phyloP scores from a whole-genome alignment of 306 rosid species.

The Castanopsis chinensis region DNA sequence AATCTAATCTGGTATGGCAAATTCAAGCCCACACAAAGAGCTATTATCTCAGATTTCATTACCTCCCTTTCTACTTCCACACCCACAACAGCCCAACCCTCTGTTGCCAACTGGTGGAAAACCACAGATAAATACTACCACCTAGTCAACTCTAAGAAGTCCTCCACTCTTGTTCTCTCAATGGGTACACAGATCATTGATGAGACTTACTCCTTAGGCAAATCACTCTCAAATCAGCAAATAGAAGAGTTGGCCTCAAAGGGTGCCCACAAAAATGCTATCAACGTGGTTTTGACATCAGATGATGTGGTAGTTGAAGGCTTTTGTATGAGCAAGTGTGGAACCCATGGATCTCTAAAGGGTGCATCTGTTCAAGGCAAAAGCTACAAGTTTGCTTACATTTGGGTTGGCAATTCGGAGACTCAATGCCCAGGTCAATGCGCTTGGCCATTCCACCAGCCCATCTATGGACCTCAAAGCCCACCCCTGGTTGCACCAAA shows the following conservation, averaged over 20 bases:
- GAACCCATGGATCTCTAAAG: slow-evolving; percentile 36
- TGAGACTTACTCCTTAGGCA: slow-evolving; percentile 41
- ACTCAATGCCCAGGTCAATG: slow-evolving; percentile 77
- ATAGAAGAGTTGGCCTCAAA: slow-evolving; percentile 33
- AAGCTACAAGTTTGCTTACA: slow-evolving; percentile 44
- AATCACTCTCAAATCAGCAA: slow-evolving; percentile 45
- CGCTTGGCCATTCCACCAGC: slow-evolving; percentile 87
- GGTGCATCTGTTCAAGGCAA: slow-evolving; percentile 27
- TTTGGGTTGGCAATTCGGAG: slow-evolving; percentile 76
- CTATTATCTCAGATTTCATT: slow-evolving; percentile 44
- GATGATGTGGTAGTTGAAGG: slow-evolving; percentile 26
- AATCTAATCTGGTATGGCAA: slow-evolving; percentile 55
- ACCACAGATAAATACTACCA: slow-evolving; percentile 44
- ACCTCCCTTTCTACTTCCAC: slow-evolving; percentile 35
- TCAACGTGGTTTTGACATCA: slow-evolving; percentile 40
- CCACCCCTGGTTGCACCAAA: slow-evolving; percentile 58
- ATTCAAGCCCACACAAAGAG: slow-evolving; percentile 50
- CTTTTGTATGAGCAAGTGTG: slow-evolving; percentile 20
- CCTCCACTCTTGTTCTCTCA: slow-evolving; percentile 23
- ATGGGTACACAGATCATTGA: slow-evolving; percentile 40
- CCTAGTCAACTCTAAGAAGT: slow-evolving; percentile 17
- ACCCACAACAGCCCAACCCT: slow-evolving; percentile 29
- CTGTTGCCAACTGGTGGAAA: slow-evolving; percentile 54
- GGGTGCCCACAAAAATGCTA: slow-evolving; percentile 21
- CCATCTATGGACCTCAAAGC: slow-evolving; percentile 68